A percentile compares a stretch with the other conserved stretches of the same genome.
phyloP scores from a whole-genome alignment of 768 basidiomycete species.

The Sarcodon aspratus region DNA sequence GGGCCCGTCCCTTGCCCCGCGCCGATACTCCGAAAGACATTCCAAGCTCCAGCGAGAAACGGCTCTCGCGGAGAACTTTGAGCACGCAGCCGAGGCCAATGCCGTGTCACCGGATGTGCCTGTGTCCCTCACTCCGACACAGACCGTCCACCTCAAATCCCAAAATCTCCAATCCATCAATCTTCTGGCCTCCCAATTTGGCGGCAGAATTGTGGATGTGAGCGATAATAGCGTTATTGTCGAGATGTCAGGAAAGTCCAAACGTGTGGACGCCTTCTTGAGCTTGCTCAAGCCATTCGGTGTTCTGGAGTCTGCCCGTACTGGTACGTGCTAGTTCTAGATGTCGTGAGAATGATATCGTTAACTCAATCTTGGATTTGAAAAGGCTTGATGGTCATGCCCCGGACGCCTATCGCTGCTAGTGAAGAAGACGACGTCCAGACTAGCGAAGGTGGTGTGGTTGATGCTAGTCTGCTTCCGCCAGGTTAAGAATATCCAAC shows the following conservation, averaged over 20 bases:
- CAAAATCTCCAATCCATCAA: conserved; percentile 83
- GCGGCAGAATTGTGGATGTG: conserved; percentile 88
- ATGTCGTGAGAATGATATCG: conserved; percentile 1
- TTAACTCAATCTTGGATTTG: neutral
- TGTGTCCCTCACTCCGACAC: conserved; percentile 40
- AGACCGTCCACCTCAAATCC: conserved; percentile 84
- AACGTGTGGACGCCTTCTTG: conserved; percentile 87
- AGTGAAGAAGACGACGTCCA: conserved; percentile 42
- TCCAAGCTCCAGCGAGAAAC: conserved; percentile 64
- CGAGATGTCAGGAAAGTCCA: conserved; percentile 89
- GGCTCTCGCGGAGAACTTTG: conserved; percentile 67
- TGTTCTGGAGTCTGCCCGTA: conserved; percentile 88
- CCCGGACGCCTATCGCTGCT: conserved; percentile 77
- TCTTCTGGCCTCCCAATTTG: conserved; percentile 77
- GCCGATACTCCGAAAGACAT: conserved; percentile 20
- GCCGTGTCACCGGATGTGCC: conserved; percentile 13
- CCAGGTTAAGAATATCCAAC: conserved; percentile 52
- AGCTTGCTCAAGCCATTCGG: conserved; percentile 89
- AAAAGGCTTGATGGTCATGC: conserved; percentile 95
- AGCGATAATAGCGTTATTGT: conserved; percentile 92
- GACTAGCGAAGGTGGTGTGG: conserved; percentile 38
- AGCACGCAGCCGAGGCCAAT: conserved; percentile 35
- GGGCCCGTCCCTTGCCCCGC: conserved; percentile 74
- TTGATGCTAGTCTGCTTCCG: conserved; percentile 89
- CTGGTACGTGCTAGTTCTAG: conserved; percentile 42